A percentile compares a stretch with the other conserved stretches of the same genome.
Conservation (phyloP, 164 flowering plant genomes). For the Malania oleifera region DNA sequence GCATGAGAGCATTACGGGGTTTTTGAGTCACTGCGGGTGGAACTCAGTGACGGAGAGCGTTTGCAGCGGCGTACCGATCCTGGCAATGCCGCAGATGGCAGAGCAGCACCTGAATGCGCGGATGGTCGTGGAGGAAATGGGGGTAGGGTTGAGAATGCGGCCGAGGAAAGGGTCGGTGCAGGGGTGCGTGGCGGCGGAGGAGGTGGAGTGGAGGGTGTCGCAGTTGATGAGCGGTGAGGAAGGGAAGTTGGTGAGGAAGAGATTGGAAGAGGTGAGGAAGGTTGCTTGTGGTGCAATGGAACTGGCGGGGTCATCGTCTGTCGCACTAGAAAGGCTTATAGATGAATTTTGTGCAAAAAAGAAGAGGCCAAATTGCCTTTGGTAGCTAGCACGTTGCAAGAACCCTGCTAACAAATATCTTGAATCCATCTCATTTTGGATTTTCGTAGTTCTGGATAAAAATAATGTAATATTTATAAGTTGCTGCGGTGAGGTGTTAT, state of each 20-base stretch:
- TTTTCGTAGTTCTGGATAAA: too few species aligned
- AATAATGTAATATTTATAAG: too few species aligned
- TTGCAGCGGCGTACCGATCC: conserved; percentile 42
- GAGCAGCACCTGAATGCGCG: conserved; percentile 59
- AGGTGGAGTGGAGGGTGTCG: conserved; percentile 5
- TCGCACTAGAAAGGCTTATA: too few species aligned
- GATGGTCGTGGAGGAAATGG: conserved; percentile 24
- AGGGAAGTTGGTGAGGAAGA: conserved; percentile 8
- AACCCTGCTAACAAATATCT: too few species aligned
- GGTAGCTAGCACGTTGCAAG: too few species aligned
- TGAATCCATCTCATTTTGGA: too few species aligned
- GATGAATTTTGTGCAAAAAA: too few species aligned
- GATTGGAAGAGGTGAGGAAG: not conserved
- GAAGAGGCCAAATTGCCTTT: too few species aligned
- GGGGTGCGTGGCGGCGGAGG: conserved; percentile 6
- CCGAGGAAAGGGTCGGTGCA: conserved; percentile 6
- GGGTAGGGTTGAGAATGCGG: conserved; percentile 17
- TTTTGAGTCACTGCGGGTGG: conserved; percentile 68
- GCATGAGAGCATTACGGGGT: conserved; percentile 44
- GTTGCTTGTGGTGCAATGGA: too few species aligned
- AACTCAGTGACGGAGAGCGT: conserved; percentile 51
- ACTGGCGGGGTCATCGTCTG: too few species aligned
- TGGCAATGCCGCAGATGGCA: conserved; percentile 59
- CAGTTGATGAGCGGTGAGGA: conserved; percentile 5
- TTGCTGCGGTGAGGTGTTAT: too few species aligned